phyloP scores from a whole-genome alignment of 306 rosid species.

The Erythrophleum fordii region DNA sequence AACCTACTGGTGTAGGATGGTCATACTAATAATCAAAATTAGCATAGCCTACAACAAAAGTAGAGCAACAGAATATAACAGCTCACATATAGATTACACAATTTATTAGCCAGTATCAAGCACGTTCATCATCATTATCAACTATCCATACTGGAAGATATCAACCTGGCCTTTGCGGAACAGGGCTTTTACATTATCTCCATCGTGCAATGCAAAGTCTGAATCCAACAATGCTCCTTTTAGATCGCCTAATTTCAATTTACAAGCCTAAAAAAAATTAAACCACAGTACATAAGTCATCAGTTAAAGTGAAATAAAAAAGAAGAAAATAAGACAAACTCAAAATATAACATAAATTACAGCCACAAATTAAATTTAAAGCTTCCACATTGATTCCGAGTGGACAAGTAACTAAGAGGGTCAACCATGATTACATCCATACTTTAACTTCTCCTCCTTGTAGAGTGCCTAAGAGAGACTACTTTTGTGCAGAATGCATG shows the following conservation, averaged over 20 bases:
- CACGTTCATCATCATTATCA: not conserved
- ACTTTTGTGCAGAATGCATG: not conserved
- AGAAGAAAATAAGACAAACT: not conserved
- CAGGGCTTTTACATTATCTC: conserved; percentile 59
- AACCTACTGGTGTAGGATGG: conserved; percentile 5
- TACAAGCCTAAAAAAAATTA: conserved; percentile 52
- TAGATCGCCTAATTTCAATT: conserved; percentile 57
- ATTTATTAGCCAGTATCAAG: conserved; percentile 1
- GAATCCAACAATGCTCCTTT: conserved; percentile 57
- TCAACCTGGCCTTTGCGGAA: conserved; percentile 67
- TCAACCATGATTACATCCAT: not conserved
- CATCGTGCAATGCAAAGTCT: conserved; percentile 64
- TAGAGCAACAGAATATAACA: not conserved
- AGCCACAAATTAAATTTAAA: not conserved
- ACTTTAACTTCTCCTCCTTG: not conserved
- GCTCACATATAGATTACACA: conserved; percentile 18
- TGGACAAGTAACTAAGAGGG: not conserved
- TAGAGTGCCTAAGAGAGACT: not conserved
- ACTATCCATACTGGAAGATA: conserved; percentile 28
- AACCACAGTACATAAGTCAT: not conserved
- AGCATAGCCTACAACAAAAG: conserved; percentile 1
- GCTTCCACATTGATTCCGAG: not conserved
- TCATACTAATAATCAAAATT: not conserved
- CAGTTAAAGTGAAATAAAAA: conserved; percentile 10
- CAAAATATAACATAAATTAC: conserved; percentile 8